Evolutionary conservation across 768 basidiomycete genomes (phyloP), one percentile per base, ranked within the genome.

Genomic region (Boletellus ananas): DNA sequence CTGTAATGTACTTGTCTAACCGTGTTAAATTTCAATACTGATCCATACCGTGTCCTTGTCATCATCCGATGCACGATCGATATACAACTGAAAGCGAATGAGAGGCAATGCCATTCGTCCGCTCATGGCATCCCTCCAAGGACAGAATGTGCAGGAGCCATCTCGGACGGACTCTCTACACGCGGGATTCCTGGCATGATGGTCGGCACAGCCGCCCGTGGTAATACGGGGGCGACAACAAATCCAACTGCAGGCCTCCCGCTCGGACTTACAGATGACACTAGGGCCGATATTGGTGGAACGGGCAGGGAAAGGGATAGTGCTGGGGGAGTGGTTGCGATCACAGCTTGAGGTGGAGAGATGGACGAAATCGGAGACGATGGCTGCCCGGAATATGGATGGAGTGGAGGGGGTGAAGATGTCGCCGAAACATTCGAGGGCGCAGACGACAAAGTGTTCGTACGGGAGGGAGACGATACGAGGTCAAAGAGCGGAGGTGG

Each of bases 401-500:
- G 39, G 4, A 33, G 17, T 18, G 42, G 55, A 34, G 49, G 48
- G 9, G 58, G 42, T 9, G 58, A 54, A 33, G 58, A 49, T 29
- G 49, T 49, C 4, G 49, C 54, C 6, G 71, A 65, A 14, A 47
- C 36, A n/a, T 59, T 56, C 17, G 64, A 60, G 12, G 58, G 47
- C 5, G 27, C 34, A 1, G 66, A 63, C 33, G 70, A 67, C 52
- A 61, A 52, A n/a, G 72, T 72, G 34, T 56, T 61, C 31, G 59
- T 50, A 29, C 69, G 66, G 34, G 66, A 59, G 14, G 63, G 50
- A 0, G 52, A 31, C n/a, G 56, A 34, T 7, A 42, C 47, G 39
- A 72, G 64, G 54, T 74, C 69, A 44, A 75, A 68, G 7, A 60
- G 54, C 7, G 76, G 76, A 0, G 70, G 70, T 2, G 72, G 74